Percentiles rank a stretch among this genome's conserved stretches.
Evolutionary conservation across 2,329 filamentous ascomycete species (phyloP).

Genomic region (Cladosporium sp.): DNA sequence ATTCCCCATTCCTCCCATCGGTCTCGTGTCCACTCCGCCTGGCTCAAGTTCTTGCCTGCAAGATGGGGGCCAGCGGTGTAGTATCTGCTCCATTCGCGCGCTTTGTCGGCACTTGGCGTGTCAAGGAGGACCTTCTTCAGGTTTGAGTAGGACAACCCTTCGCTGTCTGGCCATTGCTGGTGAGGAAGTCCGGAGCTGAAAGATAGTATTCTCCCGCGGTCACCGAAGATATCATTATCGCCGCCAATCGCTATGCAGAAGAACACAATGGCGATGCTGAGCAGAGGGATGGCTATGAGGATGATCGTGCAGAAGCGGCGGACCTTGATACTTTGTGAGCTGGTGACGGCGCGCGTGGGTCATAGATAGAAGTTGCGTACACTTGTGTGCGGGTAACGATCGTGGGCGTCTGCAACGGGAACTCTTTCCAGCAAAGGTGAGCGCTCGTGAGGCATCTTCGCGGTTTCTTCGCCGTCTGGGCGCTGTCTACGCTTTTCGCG

Average conservation of each 20-base stretch:
- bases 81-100: conserved; percentile 44
- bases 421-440: conserved; percentile 64
- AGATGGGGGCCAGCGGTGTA: conserved; percentile 47
- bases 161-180: conserved; percentile 35
- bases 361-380: conserved; percentile 15
- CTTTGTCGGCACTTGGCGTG: conserved; percentile 49
- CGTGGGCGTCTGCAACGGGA: conserved; percentile 46
- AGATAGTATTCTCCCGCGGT: conserved; percentile 22
- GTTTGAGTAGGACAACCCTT: conserved; percentile 48
- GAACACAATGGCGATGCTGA: conserved; percentile 33
- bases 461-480: conserved; percentile 5
- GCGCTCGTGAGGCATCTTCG: conserved; percentile 47
- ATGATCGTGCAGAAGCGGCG: conserved; percentile 62
- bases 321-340: conserved; percentile 30
- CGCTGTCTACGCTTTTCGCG: conserved; percentile 1
- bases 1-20: conserved; percentile 46
- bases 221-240: conserved; percentile 28
- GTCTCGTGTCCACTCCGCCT: conserved; percentile 47
- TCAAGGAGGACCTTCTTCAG: conserved; percentile 49
- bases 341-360: background rate
- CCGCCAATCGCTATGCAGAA: conserved; percentile 34
- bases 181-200: conserved; percentile 24
- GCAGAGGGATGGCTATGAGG: conserved; percentile 33
- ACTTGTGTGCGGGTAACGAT: conserved; percentile 43
- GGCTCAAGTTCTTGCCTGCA: conserved; percentile 46